Evolutionary conservation across 2,329 filamentous ascomycete genomes (phyloP), one percentile per base, ranked within the genome.

Genomic region (Parastagonospora nodorum): DNA sequence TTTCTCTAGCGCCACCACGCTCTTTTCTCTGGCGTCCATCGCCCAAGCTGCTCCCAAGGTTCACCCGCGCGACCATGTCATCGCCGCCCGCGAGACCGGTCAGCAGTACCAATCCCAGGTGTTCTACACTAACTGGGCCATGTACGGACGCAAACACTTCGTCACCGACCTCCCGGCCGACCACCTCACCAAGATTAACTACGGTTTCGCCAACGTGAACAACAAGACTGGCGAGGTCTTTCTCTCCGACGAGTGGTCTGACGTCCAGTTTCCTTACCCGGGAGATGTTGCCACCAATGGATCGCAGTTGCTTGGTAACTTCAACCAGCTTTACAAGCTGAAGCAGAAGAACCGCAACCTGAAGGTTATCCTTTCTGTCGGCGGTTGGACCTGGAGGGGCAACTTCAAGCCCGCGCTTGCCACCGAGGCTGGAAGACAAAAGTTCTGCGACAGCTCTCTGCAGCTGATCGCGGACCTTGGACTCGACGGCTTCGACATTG

Each of bases 201-300:
- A 96, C 64, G 83, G 91, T 12, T 97, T 97, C 75, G 92, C 91
- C 68, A 96, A 96, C 69, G 82, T 97, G 44, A 83, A 85, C 4
- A 89, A 93, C 8, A 84, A 81, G 4, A 85, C 82, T 19, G 92
- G 92, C 44, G 90, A 96, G 74, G 91, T 73, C 41, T 48, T 58
- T 29, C 57, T 67, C 33, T 52, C 55, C 1, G 64, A 67, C 28
- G 51, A 54, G 33, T 67, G 58, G 58, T 52, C 64, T 2, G 64
- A 67, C 37, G 63, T 77, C 2, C 78, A 90, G 51, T 89, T 87
- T 67, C 84, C 84, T 60, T 92, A 89, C 62, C 74, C 83, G 0
- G 77, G 73, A 10, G 89, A 92, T 67, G 87, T 82, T 2, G 86
- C 82, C 74, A 78, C 78, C 49, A 82, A 84, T 41, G 89, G 89